phyloP scores from a whole-genome alignment of 768 basidiomycete genomes.

The Mycena alexandri region DNA sequence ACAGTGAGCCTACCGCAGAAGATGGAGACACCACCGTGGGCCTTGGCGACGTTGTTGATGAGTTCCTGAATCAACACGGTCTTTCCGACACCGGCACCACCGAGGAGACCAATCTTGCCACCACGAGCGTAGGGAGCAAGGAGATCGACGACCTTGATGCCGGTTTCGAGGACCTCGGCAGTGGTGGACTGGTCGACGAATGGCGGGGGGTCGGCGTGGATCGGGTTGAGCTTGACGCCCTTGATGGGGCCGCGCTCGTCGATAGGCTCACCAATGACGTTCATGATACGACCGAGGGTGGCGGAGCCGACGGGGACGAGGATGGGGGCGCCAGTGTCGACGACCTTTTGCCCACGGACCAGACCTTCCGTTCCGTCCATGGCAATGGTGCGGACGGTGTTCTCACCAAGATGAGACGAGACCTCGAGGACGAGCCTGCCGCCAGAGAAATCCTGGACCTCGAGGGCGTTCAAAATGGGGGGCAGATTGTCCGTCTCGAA shows the following conservation, averaged over 20 bases:
- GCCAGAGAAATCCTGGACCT: constrained; percentile 94
- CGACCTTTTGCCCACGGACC: constrained; percentile 96
- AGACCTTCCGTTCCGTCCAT: constrained; percentile 99
- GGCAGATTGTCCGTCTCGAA: constrained; percentile 96
- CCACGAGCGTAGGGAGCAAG: constrained; percentile 99
- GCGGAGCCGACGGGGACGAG: constrained; percentile 95
- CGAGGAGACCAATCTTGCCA: constrained; percentile 99
- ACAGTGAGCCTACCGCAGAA: constrained; percentile 81
- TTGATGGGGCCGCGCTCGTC: constrained; percentile 99
- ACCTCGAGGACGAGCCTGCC: constrained; percentile 99
- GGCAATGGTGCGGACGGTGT: constrained; percentile 99
- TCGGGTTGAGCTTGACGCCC: constrained; percentile 91
- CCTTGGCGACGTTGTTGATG: constrained; percentile 99
- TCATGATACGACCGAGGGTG: constrained; percentile 99
- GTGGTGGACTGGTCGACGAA: constrained; percentile 99
- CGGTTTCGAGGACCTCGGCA: constrained; percentile 98
- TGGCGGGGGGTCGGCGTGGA: constrained; percentile 96
- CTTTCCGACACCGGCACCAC: constrained; percentile 99
- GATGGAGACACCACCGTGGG: constrained; percentile 99
- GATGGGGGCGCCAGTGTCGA: constrained; percentile 98
- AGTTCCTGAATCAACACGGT: constrained; percentile 99
- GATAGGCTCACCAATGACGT: constrained; percentile 99
- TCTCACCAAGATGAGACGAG: constrained; percentile 98
- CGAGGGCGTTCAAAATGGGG: constrained; percentile 98
- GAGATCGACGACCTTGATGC: constrained; percentile 99